phyloP scores from a whole-genome alignment of 2,329 filamentous ascomycete genomes.

The Aspergillus japonicus region DNA sequence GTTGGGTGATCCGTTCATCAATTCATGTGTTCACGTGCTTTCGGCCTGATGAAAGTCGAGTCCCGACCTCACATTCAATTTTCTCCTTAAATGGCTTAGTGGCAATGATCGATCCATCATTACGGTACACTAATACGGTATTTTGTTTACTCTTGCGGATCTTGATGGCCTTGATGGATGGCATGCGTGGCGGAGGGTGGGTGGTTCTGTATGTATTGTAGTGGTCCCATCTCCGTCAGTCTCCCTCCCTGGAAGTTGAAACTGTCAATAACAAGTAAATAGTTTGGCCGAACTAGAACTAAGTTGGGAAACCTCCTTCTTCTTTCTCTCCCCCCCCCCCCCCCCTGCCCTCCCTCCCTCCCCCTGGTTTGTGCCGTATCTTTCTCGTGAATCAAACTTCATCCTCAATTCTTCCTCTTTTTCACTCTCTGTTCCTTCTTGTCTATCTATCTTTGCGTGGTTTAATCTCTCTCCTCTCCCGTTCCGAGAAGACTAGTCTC shows the following conservation, averaged over 20 bases:
- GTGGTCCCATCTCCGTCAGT: constrained; percentile 4
- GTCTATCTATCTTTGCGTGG: constrained; percentile 3
- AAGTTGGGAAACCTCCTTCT: constrained; percentile 6
- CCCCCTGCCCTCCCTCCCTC: neutral
- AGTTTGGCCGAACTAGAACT: constrained; percentile 20
- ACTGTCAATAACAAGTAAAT: constrained; percentile 18
- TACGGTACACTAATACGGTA: constrained; percentile 23
- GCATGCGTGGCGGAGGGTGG: neutral
- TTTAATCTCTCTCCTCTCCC: constrained; percentile 5
- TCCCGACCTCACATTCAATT: constrained; percentile 4
- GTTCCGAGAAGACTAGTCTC: neutral
- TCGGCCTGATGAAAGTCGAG: neutral
- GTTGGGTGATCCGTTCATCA: constrained; percentile 5
- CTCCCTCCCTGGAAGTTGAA: constrained; percentile 6
- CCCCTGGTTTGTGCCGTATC: constrained; percentile 23
- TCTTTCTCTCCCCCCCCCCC: neutral
- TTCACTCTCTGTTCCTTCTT: constrained; percentile 11
- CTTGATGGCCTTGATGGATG: neutral
- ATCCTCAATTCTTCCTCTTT: constrained; percentile 10
- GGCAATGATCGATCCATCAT: constrained; percentile 24
- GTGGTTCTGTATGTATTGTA: neutral
- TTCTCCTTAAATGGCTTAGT: constrained; percentile 19
- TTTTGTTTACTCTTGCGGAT: constrained; percentile 18
- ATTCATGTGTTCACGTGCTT: neutral
- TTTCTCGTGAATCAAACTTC: constrained; percentile 20